A percentile compares a stretch with the other conserved stretches of the same genome.
phyloP scores from a whole-genome alignment of 139 green algal species.

The Micractinium sp. region DNA sequence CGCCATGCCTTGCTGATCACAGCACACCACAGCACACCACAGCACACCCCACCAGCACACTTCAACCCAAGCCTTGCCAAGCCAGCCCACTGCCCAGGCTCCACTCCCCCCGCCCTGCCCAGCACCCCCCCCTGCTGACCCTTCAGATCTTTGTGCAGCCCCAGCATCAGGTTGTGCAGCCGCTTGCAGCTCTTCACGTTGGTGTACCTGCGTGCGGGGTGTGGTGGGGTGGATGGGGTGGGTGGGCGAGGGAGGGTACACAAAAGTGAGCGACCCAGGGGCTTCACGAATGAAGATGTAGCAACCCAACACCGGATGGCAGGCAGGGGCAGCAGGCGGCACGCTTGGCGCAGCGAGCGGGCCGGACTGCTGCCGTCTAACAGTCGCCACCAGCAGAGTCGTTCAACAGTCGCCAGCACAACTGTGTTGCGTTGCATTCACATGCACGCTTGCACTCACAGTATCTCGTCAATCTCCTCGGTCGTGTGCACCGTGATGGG shows the following conservation, averaged over 20 bases:
- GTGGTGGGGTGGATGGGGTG: not conserved
- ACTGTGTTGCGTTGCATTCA: not conserved
- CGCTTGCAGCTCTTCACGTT: conserved; percentile 47
- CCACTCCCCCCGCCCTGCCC: not conserved
- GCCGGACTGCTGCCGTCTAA: not conserved
- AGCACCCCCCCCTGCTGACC: not conserved
- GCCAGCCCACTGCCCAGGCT: not conserved
- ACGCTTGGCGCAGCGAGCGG: too few relatives aligned
- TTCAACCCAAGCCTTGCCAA: not conserved
- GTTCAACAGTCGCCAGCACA: not conserved
- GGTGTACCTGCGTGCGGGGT: conserved; percentile 31
- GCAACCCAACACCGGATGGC: not conserved
- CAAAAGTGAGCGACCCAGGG: not conserved
- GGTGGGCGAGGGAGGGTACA: not conserved
- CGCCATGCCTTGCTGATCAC: not conserved
- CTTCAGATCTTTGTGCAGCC: not conserved
- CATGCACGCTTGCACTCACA: conserved; percentile 24
- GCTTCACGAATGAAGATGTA: not conserved
- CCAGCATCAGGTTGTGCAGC: conserved; percentile 46
- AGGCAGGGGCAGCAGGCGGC: not conserved
- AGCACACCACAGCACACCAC: too few relatives aligned
- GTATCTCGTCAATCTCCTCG: conserved; percentile 74
- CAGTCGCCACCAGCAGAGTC: not conserved
- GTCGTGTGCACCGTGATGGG: conserved; percentile 55
- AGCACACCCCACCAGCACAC: not conserved